Conservation (phyloP, 2,329 filamentous ascomycete genomes). For the Chaetomium sp. region DNA sequence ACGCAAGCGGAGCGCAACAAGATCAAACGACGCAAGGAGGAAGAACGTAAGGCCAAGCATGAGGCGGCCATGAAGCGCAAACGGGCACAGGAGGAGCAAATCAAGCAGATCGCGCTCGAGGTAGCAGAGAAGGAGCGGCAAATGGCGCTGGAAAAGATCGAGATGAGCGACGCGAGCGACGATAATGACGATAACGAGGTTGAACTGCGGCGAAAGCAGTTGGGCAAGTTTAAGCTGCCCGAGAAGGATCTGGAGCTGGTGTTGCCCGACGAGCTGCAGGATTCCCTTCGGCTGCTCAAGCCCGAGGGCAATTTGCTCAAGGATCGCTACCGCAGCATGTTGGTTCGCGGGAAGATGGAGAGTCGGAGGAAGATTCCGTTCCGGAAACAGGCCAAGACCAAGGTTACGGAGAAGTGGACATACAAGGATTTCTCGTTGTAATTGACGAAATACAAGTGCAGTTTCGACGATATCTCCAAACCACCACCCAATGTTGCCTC, state of each 20-base stretch:
- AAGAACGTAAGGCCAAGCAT: constrained; percentile 69
- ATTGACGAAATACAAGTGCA: background rate
- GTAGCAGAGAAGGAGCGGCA: constrained; percentile 51
- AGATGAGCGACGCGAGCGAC: constrained; percentile 43
- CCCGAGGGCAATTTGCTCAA: constrained; percentile 94
- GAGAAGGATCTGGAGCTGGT: constrained; percentile 77
- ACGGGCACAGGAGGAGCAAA: constrained; percentile 62
- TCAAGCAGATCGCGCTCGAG: constrained; percentile 64
- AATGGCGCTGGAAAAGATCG: constrained; percentile 37
- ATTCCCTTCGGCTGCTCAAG: constrained; percentile 74
- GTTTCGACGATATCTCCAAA: background rate
- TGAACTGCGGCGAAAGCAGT: constrained; percentile 61
- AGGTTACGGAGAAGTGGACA: constrained; percentile 90
- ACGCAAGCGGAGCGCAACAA: constrained; percentile 82
- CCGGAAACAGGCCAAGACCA: constrained; percentile 73
- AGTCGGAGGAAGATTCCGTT: constrained; percentile 70
- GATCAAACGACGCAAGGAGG: constrained; percentile 80
- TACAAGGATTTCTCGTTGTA: constrained; percentile 75
- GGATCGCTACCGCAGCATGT: constrained; percentile 82
- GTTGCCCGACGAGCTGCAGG: constrained; percentile 73
- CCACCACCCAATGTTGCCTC: too few species aligned
- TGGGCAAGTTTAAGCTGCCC: constrained; percentile 68
- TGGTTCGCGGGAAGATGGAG: constrained; percentile 87
- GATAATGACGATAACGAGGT: constrained; percentile 52
- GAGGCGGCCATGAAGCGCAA: constrained; percentile 68